Percentiles rank a stretch among this genome's conserved stretches.
Evolutionary conservation across 2,329 filamentous ascomycete genomes (phyloP).

Genomic region (Neofusicoccum cordaticola): DNA sequence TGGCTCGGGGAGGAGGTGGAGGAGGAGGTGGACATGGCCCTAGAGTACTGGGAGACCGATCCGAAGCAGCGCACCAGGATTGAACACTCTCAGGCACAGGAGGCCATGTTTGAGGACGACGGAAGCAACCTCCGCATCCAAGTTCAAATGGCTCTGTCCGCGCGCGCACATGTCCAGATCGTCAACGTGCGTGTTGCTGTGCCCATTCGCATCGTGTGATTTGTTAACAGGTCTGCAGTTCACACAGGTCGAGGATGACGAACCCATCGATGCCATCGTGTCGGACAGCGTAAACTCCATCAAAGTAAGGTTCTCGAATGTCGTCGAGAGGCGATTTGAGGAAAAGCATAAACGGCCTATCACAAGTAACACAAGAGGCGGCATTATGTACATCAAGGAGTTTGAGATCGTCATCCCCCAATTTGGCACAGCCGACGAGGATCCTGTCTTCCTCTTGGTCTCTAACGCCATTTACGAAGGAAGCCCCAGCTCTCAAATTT

Average conservation of each 20-base stretch:
- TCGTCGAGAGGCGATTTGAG: slow-evolving; percentile 19
- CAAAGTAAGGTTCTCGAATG: slow-evolving; percentile 21
- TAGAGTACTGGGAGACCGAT: not conserved
- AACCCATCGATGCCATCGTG: slow-evolving; percentile 23
- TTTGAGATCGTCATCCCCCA: slow-evolving; percentile 2
- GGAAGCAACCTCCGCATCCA: slow-evolving; percentile 33
- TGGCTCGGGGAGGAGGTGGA: not conserved
- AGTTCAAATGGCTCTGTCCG: slow-evolving; percentile 14
- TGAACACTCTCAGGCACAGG: not conserved
- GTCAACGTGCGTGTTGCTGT: slow-evolving; percentile 21
- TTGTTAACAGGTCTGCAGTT: not conserved
- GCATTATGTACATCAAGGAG: slow-evolving; percentile 18
- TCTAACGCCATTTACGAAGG: not conserved
- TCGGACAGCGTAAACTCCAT: slow-evolving; percentile 29
- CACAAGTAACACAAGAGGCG: not conserved
- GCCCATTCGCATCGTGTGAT: not conserved
- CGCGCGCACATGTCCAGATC: slow-evolving; percentile 24
- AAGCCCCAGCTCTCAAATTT: not conserved
- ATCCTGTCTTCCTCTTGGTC: not conserved
- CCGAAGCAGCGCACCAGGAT: not conserved
- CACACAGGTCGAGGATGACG: slow-evolving; percentile 17
- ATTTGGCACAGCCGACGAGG: not conserved
- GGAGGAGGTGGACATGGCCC: not conserved
- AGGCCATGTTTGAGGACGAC: slow-evolving; percentile 33
- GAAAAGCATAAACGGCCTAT: not conserved